Base-by-base conservation (phyloP, 2,329 filamentous ascomycete genomes). In the Aspergillus sp. region DNA sequence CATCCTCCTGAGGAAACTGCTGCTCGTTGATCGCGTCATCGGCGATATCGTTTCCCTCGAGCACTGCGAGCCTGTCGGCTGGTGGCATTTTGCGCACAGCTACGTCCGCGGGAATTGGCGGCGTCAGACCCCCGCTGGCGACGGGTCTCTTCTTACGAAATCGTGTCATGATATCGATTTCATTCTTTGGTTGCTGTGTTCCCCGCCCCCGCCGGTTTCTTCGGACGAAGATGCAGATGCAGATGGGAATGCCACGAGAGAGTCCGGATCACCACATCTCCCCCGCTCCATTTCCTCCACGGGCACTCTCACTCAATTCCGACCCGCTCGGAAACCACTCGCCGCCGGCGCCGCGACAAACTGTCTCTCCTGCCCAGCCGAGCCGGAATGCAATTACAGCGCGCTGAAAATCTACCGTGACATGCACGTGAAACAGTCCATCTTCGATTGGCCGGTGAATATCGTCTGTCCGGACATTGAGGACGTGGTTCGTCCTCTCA, bases 111-210 rank as follows among this genome's bases (percentile, higher is more conserved):
- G 95, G 16, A 97, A 98, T 76, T 98, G 95, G 95, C 86, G 94
- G 6, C 91, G 90, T 63, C 87, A 91, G 65, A 88, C 86, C 0
- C 22, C 88, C 80, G 5, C 88, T 84, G n/a, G 93, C 85, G 24
- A 94, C 88, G 6, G 78, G 2, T 94, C 90, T 1, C 82, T 99
- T 1, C 82, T 99, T 31, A 96, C 94, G 2, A 99, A 98, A 77
- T 96, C 91, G 60, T 98, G 95, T 67, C 95, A 99, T 70, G 95
- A 99, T 68, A 90, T 99, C 53, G 95, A 99, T 71, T 86, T 98
- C 58, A 78, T 98, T 4, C 81, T 98, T 16, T 99, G 95, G 95
- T 79, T 98, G 51, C 83, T 98, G 11, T 94, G 89, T 71, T 91
- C 36, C 7, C 36, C 90, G 0, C 90, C 20, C 20, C 20, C 91